Evolutionary conservation across 2,329 filamentous ascomycete genomes (phyloP), one percentile per base, ranked within the genome.

Genomic region (Fusarium ramigenum): DNA sequence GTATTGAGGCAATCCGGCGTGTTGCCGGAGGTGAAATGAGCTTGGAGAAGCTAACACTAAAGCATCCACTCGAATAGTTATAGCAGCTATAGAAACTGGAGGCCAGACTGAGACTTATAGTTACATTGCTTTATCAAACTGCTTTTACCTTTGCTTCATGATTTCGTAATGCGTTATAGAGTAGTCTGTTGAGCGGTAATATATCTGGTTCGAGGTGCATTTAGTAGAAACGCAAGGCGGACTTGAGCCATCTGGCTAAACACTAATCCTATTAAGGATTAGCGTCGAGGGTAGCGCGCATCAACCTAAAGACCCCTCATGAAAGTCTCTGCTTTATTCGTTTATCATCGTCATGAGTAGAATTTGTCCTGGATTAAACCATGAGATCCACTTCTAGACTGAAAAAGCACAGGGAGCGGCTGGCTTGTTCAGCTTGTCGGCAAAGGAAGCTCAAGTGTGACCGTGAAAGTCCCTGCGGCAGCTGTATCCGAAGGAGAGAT

Each of bases 121-220:
- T 40, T 21, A 34, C 14, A 15, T 15, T 34, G 5, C 21, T 11
- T 8, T 16, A 23, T 42, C 1, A 16, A 4, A 18, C 9, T 16
- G 9, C 10, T 12, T 23, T 23, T 7, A 43, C 10, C n/a, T 11
- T 23, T 18, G 8, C 5, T 18, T 11, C 4, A 5, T 23, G 3
- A 11, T 1, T 5, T 9, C 1, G 0, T n/a, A 15, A 5, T 42
- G 1, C 39, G 5, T n/a, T n/a, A n/a, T 9, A 3, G 9, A 2
- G 15, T 43, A 43, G 10, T 3, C 2, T 23, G 2, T 15, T 21
- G 2, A 9, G 19, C 19, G 2, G 37, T 21, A 21, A 39, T 39
- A 19, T 21, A 39, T 21, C 19, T 7, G 3, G n/a, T 18, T 23
- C n/a, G 0, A 23, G 15, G 16, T 23, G 1, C 6, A 23, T 9